Percentiles rank a stretch among this genome's conserved stretches.
These are phyloP conservation scores for Tricholomella constricta DNA, from an alignment of 768 basidiomycete species.

Conservation along the genomic window DNA sequence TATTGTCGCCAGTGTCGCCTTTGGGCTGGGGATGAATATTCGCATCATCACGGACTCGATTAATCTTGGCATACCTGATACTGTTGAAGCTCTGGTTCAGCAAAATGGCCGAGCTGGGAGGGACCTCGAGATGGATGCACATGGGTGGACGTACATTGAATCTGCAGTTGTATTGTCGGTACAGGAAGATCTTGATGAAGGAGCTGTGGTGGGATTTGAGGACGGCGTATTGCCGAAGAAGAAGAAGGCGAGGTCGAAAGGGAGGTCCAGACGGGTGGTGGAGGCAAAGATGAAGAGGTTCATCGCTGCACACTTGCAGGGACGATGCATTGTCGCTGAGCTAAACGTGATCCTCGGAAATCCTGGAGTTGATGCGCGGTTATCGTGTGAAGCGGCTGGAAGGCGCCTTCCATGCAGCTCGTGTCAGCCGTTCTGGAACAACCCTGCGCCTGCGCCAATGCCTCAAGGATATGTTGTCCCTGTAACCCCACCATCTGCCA, in stretches of 20 bases:
- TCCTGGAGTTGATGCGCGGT: background rate
- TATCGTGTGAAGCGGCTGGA: conserved; percentile 1
- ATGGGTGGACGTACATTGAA: conserved; percentile 11
- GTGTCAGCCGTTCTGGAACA: conserved; percentile 3
- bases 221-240: no score
- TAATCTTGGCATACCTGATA: conserved; percentile 17
- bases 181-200: background rate
- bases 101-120: conserved; percentile 19
- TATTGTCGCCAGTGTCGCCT: conserved; percentile 20
- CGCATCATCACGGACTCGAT: conserved; percentile 16
- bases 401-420: conserved; percentile 6
- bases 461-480: background rate
- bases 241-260: background rate
- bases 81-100: conserved; percentile 14
- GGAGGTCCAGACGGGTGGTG: background rate
- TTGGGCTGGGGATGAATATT: conserved; percentile 23
- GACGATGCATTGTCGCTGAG: conserved; percentile 2
- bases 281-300: background rate
- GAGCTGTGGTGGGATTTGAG: no score
- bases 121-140: conserved; percentile 4
- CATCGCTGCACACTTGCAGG: background rate
- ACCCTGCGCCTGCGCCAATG: background rate
- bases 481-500: no score
- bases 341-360: conserved; percentile 4
- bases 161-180: background rate